Conservation (phyloP, 2,329 filamentous ascomycete species). For the Trichoderma atroviride region DNA sequence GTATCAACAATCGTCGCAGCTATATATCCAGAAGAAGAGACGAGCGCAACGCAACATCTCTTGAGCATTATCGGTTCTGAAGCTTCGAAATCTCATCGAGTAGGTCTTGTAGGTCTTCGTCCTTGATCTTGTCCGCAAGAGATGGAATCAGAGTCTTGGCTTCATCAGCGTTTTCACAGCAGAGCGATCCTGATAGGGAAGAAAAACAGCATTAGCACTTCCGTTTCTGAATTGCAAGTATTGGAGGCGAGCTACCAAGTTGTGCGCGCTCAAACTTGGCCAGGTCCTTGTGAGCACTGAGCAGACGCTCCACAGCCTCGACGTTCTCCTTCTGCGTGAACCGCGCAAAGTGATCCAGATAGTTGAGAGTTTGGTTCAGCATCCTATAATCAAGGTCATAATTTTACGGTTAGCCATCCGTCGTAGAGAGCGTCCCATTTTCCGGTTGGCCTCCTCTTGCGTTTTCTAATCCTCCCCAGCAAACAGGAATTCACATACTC, state of each 20-base stretch:
- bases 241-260: slow-evolving; percentile 62
- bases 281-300: slow-evolving; percentile 77
- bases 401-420: neutral
- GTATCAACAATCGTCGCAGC: slow-evolving; percentile 2
- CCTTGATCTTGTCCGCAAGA: slow-evolving; percentile 83
- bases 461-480: neutral
- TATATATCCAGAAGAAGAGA: neutral
- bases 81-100: slow-evolving; percentile 90
- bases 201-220: neutral
- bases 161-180: slow-evolving; percentile 90
- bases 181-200: slow-evolving; percentile 73
- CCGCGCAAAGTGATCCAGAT: slow-evolving; percentile 90
- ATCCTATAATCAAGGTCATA: slow-evolving; percentile 53
- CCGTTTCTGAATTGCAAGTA: neutral
- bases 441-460: neutral
- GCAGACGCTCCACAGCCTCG: slow-evolving; percentile 86
- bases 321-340: slow-evolving; percentile 96
- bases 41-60: neutral
- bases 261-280: slow-evolving; percentile 93
- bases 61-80: slow-evolving; percentile 43
- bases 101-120: slow-evolving; percentile 84
- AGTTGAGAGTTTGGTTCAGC: slow-evolving; percentile 84
- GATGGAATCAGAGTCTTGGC: slow-evolving; percentile 95
- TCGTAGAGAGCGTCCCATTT: neutral
- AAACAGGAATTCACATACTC: slow-evolving; percentile 59